A percentile compares a stretch with the other conserved stretches of the same genome.
Evolutionary conservation across 1,284 basidiomycete species (phyloP).

Genomic region (Thelephora terrestris): DNA sequence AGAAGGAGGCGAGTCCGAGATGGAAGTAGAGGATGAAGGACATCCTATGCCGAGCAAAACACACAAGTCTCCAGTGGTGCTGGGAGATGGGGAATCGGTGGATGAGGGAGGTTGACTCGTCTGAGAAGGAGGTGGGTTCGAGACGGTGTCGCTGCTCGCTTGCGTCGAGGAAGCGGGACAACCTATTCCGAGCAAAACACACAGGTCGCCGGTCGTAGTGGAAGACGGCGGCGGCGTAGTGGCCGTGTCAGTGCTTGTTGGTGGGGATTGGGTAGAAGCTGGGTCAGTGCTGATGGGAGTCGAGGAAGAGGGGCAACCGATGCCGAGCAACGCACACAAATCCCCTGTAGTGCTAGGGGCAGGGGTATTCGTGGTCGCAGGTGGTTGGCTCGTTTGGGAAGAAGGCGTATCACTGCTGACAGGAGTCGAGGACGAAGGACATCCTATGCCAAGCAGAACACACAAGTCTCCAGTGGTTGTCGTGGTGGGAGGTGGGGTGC

Average conservation of each 20-base stretch:
- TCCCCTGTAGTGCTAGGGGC: background rate
- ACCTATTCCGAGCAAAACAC: background rate
- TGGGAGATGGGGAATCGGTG: background rate
- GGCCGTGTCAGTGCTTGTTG: background rate
- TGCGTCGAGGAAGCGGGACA: background rate
- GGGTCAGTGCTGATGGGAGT: background rate
- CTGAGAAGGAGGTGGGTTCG: too few species aligned
- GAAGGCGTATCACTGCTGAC: background rate
- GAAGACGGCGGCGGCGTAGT: background rate
- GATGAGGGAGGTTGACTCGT: too few species aligned
- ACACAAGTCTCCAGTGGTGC: background rate
- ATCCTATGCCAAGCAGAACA: background rate
- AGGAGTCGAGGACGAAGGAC: background rate
- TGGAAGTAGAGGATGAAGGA: background rate
- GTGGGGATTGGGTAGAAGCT: background rate
- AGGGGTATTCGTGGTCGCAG: background rate
- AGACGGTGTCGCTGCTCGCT: background rate
- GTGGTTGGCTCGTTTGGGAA: too few species aligned
- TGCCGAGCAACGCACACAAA: background rate
- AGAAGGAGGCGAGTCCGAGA: too few species aligned
- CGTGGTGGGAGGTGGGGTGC: background rate
- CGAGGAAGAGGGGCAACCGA: background rate
- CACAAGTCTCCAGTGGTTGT: background rate
- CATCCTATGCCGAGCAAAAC: background rate
- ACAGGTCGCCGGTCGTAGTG: background rate